phyloP scores from a whole-genome alignment of 2,329 filamentous ascomycete genomes.

The Talaromyces sp. region DNA sequence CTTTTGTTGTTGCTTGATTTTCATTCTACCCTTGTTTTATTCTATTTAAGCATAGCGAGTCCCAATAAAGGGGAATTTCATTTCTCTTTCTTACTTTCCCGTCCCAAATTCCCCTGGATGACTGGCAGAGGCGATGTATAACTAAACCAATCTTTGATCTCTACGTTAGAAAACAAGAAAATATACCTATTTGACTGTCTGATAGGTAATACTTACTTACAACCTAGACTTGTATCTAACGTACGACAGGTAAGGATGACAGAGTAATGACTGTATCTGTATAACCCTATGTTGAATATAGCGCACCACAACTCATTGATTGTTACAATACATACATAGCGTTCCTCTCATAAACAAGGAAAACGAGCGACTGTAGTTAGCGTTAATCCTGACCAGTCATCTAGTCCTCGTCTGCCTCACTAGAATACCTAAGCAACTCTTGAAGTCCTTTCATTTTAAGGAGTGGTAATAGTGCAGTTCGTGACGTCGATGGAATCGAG shows the following conservation, averaged over 20 bases:
- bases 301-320: not conserved
- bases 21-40: constrained; percentile 24
- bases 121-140: not conserved
- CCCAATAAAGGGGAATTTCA: constrained; percentile 22
- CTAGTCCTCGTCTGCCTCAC: not conserved
- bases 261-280: not conserved
- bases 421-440: not conserved
- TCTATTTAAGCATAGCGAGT: constrained; percentile 38
- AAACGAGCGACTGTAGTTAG: not conserved
- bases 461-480: not conserved
- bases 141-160: not conserved
- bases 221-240: not conserved
- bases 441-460: not conserved
- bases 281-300: not conserved
- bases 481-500: not conserved
- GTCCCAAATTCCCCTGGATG: not conserved
- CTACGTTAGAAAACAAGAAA: not conserved
- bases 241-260: not conserved
- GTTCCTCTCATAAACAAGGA: not conserved
- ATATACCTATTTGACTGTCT: not conserved
- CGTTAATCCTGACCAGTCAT: not conserved
- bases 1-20: constrained; percentile 26
- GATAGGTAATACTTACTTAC: not conserved
- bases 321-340: not conserved
- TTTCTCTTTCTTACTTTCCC: not conserved